A percentile compares a stretch with the other conserved stretches of the same genome.
These are phyloP conservation scores for Erysimum cheiri DNA, from an alignment of 441 rosid species.

Conservation along the genomic window DNA sequence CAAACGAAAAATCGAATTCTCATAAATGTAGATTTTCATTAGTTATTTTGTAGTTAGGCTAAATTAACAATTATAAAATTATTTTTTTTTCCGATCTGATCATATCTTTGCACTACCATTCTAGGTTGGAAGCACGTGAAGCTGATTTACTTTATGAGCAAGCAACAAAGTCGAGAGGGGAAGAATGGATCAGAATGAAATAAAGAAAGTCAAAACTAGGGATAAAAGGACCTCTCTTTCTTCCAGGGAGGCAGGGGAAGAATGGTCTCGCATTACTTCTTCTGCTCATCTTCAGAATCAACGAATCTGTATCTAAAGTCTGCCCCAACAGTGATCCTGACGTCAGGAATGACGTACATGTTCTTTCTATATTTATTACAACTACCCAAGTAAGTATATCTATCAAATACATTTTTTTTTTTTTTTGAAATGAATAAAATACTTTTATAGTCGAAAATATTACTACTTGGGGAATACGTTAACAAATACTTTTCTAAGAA, in stretches of 20 bases:
- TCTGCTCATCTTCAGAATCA: conserved; percentile 6
- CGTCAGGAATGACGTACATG: conserved; percentile 35
- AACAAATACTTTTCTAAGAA: not conserved
- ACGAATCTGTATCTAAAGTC: conserved; percentile 27
- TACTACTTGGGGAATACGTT: not conserved
- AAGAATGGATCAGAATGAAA: not conserved
- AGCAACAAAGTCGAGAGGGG: conserved; percentile 31
- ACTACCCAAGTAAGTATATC: conserved; percentile 21
- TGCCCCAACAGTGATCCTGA: not conserved
- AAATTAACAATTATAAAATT: not conserved
- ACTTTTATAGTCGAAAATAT: not conserved
- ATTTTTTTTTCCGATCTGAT: not conserved
- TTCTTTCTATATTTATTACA: conserved; percentile 9
- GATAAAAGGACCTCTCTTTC: too few species aligned
- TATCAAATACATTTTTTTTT: conserved; percentile 1
- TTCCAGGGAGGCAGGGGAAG: conserved; percentile 2
- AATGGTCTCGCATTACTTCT: conserved; percentile 28
- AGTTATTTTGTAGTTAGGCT: conserved; percentile 2
- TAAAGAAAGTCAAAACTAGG: conserved; percentile 23
- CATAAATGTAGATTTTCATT: not conserved
- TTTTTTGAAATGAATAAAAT: too few species aligned
- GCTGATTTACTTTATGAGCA: conserved; percentile 23
- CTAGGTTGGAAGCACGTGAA: conserved; percentile 32
- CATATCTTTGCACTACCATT: conserved; percentile 19
- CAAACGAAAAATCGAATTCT: not conserved